Evolutionary conservation across 129 eudicot genomes (phyloP), one percentile per base, ranked within the genome.

Genomic region (Dittrichia graveolens): DNA sequence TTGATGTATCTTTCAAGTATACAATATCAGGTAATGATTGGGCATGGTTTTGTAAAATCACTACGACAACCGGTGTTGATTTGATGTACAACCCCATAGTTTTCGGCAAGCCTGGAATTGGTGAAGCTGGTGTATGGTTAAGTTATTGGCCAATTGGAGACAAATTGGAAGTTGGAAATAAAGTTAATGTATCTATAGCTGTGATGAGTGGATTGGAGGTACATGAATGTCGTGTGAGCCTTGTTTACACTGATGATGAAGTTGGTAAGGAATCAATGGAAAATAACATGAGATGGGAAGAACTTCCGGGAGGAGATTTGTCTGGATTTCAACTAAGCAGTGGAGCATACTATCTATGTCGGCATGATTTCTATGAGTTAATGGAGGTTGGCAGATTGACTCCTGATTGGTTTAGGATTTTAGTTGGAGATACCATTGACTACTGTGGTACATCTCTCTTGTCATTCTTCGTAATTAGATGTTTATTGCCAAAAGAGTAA

Each of bases 91-190:
- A 74, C 35, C 70, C 78, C 5, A 74, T 48, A 74, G 78, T 49
- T 43, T 74, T 73, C 8, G 71, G 78, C 40, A 39, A 62, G 24
- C 78, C 71, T 39, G 37, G 7, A 11, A 0, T 7, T 18, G 44
- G 70, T 49, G 40, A 74, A 62, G 14, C 18, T 16, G 60, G 53
- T 48, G 39, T 39, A 61, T 74, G 78, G 78, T 18, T 62, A 48
- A 74, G 78, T 53, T 74, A 74, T 73, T 73, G 61, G 71, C 78
- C 62, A 38, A 48, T 61, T 48, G 78, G 78, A 15, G 13, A 74
- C 42, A 16, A 2, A 39, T 74, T 61, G 53, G 3, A 4, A 4
- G 15, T 3, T 16, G 71, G 78, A 61, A 67, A 72, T 6, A n/a
- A 4, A 72, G 57, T 58, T 58, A 31, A 45, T n/a, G 46, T 72